Evolutionary conservation across 192 early-diverging fungal species (phyloP).

Genomic region (Cladochytrium replicatum): DNA sequence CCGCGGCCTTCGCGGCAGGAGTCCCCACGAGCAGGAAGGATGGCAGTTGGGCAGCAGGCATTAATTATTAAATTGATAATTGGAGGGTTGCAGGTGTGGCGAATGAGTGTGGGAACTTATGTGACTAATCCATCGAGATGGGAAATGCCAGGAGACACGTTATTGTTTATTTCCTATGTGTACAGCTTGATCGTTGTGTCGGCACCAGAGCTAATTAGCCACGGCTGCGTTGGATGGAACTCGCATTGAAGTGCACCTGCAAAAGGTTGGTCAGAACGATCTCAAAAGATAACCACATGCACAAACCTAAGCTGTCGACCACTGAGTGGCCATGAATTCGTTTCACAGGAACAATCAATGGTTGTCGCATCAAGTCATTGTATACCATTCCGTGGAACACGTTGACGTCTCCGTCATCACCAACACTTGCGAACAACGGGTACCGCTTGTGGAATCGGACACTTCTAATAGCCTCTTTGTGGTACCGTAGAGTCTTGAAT

Average conservation of each 20-base stretch:
- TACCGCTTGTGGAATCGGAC: conserved; percentile 77
- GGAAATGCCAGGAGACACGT: no score
- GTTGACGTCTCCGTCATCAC: conserved; percentile 88
- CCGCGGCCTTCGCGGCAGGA: conserved; percentile 20
- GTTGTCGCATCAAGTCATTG: conserved; percentile 90
- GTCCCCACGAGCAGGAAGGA: conserved; percentile 42
- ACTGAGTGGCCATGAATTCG: conserved; percentile 72
- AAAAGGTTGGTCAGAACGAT: background rate
- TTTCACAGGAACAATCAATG: conserved; percentile 97
- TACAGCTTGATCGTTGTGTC: conserved; percentile 83
- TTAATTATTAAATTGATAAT: no score
- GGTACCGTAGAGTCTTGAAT: conserved; percentile 87
- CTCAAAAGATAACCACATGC: background rate
- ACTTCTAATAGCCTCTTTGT: conserved; percentile 78
- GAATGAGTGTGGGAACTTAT: no score
- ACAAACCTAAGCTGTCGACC: conserved; percentile 58
- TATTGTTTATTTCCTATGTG: conserved; percentile 35
- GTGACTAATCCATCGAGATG: no score
- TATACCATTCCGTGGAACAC: conserved; percentile 99
- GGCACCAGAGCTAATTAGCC: conserved; percentile 88
- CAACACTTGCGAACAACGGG: conserved; percentile 87
- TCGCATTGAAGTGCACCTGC: conserved; percentile 68
- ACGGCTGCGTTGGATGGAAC: conserved; percentile 96
- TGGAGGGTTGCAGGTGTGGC: no score
- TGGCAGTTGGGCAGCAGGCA: no score